phyloP scores from a whole-genome alignment of 2,329 filamentous ascomycete genomes.

The Ophiostoma ips region DNA sequence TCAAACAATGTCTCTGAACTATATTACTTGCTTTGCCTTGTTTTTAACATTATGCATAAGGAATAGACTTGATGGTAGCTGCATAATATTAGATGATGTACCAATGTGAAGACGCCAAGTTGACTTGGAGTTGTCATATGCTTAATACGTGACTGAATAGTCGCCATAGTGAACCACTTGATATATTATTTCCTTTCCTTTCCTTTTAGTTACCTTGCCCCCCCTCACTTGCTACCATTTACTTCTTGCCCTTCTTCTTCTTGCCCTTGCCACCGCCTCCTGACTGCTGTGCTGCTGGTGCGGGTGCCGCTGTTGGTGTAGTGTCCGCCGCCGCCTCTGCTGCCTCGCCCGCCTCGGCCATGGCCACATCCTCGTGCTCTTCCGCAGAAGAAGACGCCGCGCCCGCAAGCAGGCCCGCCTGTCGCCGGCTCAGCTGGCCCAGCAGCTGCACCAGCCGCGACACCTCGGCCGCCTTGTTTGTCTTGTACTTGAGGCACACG shows the following conservation, averaged over 20 bases:
- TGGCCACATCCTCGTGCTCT: constrained; percentile 14
- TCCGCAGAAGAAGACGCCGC: constrained; percentile 29
- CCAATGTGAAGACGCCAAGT: too few species aligned
- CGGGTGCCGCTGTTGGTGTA: constrained; percentile 13
- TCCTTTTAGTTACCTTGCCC: too few species aligned
- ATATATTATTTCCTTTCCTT: too few species aligned
- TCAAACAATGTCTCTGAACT: not conserved
- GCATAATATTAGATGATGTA: too few species aligned
- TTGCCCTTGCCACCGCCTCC: constrained; percentile 41
- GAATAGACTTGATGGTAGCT: too few species aligned
- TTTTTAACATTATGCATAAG: too few species aligned
- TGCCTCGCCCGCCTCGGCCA: constrained; percentile 17
- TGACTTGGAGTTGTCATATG: too few species aligned
- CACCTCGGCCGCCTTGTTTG: constrained; percentile 82
- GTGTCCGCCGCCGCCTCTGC: constrained; percentile 22
- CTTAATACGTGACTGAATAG: too few species aligned
- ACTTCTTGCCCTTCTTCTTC: constrained; percentile 62
- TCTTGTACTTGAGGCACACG: constrained; percentile 78
- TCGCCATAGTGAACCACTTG: too few species aligned
- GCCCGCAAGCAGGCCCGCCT: constrained; percentile 39
- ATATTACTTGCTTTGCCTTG: too few species aligned
- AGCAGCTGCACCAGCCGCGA: constrained; percentile 65
- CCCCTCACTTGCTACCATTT: too few species aligned
- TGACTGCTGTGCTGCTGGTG: constrained; percentile 9
- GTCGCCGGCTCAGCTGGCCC: constrained; percentile 58